Percentiles rank a stretch among this genome's conserved stretches.
Conservation (phyloP, 1,284 basidiomycete genomes). For the Ganoderma meredithae region DNA sequence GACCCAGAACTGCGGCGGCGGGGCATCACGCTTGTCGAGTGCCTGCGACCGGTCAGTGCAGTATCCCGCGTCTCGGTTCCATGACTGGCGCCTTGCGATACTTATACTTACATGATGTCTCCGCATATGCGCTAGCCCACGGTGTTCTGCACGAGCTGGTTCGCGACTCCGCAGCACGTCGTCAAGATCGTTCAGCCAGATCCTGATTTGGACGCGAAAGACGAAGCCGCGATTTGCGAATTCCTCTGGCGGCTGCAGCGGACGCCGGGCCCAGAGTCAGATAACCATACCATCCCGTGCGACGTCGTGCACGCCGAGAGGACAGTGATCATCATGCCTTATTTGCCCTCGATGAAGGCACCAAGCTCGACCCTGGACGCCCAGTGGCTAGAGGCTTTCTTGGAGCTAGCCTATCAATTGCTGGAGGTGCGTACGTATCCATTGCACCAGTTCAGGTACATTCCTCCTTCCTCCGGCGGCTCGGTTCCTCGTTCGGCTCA, state of each 20-base stretch:
- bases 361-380: background rate
- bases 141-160: conserved; percentile 9
- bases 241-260: background rate
- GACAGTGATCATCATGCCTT: conserved; percentile 2
- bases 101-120: no score
- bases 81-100: background rate
- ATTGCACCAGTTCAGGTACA: background rate
- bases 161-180: background rate
- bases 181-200: background rate
- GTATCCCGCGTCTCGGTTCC: background rate
- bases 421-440: background rate
- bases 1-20: background rate
- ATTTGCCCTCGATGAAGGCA: background rate
- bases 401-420: background rate
- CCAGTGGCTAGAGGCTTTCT: background rate
- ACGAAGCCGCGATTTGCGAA: conserved; percentile 4
- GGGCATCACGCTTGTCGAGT: conserved; percentile 5
- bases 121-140: background rate
- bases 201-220: no score
- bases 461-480: background rate
- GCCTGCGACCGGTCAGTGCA: background rate
- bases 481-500: background rate
- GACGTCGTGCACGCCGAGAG: background rate
- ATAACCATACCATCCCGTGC: conserved; percentile 3
- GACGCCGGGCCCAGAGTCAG: no score